Percentiles rank a stretch among this genome's conserved stretches.
phyloP scores from a whole-genome alignment of 257 asterid genomes.

The Scutellaria minor region DNA sequence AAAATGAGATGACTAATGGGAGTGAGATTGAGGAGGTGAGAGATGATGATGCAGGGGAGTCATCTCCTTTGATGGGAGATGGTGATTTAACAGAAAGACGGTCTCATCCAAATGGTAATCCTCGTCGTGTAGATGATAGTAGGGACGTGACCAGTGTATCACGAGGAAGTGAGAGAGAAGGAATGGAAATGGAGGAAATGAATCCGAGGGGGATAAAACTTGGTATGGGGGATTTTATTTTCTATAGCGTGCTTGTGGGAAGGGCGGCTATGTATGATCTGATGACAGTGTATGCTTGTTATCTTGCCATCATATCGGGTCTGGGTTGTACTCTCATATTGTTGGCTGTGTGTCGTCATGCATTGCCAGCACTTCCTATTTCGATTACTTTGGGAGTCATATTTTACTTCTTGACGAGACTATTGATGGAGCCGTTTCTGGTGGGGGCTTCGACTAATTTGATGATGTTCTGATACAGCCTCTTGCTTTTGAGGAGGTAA shows the following conservation, averaged over 20 bases:
- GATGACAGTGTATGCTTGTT: conserved; percentile 98
- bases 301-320: conserved; percentile 93
- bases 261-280: conserved; percentile 98
- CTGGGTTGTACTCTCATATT: conserved; percentile 89
- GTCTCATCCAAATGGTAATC: conserved; percentile 4
- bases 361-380: conserved; percentile 95
- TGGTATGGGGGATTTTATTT: conserved; percentile 93
- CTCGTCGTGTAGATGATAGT: conserved; percentile 26
- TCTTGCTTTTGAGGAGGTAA: conserved; percentile 19
- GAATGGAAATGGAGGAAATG: conserved; percentile 41
- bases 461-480: conserved; percentile 71
- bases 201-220: conserved; percentile 75
- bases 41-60: conserved; percentile 67
- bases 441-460: conserved; percentile 86
- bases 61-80: conserved; percentile 66
- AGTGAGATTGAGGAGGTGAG: conserved; percentile 59
- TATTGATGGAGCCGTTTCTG: conserved; percentile 92
- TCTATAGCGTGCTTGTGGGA: conserved; percentile 93
- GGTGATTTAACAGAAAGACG: conserved; percentile 39
- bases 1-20: conserved; percentile 32
- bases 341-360: conserved; percentile 83
- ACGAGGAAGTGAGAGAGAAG: conserved; percentile 39
- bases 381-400: conserved; percentile 80
- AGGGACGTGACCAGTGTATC: conserved; percentile 32
- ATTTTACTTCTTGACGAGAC: conserved; percentile 90